Evolutionary conservation across 345 rosid genomes (phyloP).

Genomic region (Corchorus olitorius): DNA sequence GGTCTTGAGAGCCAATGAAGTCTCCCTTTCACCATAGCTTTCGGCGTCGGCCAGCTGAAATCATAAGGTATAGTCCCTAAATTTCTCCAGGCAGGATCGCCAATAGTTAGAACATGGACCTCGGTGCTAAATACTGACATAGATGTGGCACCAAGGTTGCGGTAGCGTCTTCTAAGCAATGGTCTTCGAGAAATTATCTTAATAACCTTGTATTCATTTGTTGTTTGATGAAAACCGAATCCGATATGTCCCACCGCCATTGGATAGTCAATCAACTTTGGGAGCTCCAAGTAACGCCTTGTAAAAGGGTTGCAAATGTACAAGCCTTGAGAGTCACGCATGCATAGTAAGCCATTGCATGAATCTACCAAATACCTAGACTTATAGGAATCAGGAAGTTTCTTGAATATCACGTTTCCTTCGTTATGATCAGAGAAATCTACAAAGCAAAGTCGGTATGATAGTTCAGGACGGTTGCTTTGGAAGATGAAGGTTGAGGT

Average conservation of each 20-base stretch:
- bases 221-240: slow-evolving; percentile 50
- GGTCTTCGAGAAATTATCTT: slow-evolving; percentile 51
- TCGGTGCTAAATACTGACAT: slow-evolving; percentile 33
- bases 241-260: slow-evolving; percentile 51
- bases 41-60: slow-evolving; percentile 52
- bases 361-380: slow-evolving; percentile 1
- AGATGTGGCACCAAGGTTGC: slow-evolving; percentile 15
- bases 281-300: slow-evolving; percentile 37
- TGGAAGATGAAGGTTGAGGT: slow-evolving; percentile 60
- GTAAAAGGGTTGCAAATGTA: slow-evolving; percentile 41
- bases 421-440: slow-evolving; percentile 22
- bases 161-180: slow-evolving; percentile 15
- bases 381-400: slow-evolving; percentile 32
- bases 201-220: slow-evolving; percentile 59
- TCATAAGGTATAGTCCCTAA: slow-evolving; percentile 61
- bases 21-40: slow-evolving; percentile 70
- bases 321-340: slow-evolving; percentile 50
- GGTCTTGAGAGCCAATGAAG: slow-evolving; percentile 77
- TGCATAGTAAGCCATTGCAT: slow-evolving; percentile 15
- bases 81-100: slow-evolving; percentile 60
- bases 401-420: slow-evolving; percentile 24
- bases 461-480: slow-evolving; percentile 37
- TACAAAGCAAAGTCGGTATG: slow-evolving; percentile 22
- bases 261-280: slow-evolving; percentile 33
- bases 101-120: slow-evolving; percentile 56